These are phyloP conservation scores for Medicago arabica DNA, from an alignment of 306 rosid species.

Conservation along the genomic window DNA sequence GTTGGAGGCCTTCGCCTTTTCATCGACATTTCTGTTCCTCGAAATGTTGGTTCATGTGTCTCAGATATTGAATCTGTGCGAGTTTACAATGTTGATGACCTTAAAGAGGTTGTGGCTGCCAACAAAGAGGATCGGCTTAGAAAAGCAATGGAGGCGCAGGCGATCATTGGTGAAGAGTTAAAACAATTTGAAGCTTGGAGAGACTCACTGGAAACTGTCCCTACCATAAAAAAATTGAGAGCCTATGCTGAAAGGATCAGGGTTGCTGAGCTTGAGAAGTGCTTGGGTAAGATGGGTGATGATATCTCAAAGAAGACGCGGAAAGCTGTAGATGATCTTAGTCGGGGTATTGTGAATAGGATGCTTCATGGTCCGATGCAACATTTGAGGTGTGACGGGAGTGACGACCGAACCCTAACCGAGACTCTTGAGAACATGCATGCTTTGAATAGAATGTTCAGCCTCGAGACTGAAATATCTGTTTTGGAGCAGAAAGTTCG, in stretches of 20 bases:
- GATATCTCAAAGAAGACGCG: conserved; percentile 87
- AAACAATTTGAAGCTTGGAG: conserved; percentile 98
- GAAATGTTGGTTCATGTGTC: conserved; percentile 91
- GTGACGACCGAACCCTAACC: conserved; percentile 83
- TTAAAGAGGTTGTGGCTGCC: conserved; percentile 98
- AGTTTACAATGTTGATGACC: conserved; percentile 93
- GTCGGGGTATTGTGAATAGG: conserved; percentile 96
- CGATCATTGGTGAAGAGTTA: conserved; percentile 84
- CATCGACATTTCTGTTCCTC: conserved; percentile 91
- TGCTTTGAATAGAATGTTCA: conserved; percentile 97
- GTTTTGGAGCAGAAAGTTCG: conserved; percentile 92
- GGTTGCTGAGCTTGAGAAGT: conserved; percentile 89
- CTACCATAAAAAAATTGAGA: conserved; percentile 94
- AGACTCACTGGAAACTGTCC: conserved; percentile 97
- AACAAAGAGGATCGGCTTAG: conserved; percentile 92
- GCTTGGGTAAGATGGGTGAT: conserved; percentile 97
- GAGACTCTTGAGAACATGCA: conserved; percentile 99
- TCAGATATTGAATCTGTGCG: conserved; percentile 62
- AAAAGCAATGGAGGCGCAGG: conserved; percentile 97
- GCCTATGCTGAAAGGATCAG: conserved; percentile 97
- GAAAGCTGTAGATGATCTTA: conserved; percentile 93
- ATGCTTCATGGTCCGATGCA: conserved; percentile 99
- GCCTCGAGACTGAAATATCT: conserved; percentile 88
- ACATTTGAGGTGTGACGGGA: conserved; percentile 96
- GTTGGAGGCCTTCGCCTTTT: conserved; percentile 78